Evolutionary conservation across 306 rosid genomes (phyloP), one percentile per base, ranked within the genome.

Genomic region (Cotoneaster glaucophyllus): DNA sequence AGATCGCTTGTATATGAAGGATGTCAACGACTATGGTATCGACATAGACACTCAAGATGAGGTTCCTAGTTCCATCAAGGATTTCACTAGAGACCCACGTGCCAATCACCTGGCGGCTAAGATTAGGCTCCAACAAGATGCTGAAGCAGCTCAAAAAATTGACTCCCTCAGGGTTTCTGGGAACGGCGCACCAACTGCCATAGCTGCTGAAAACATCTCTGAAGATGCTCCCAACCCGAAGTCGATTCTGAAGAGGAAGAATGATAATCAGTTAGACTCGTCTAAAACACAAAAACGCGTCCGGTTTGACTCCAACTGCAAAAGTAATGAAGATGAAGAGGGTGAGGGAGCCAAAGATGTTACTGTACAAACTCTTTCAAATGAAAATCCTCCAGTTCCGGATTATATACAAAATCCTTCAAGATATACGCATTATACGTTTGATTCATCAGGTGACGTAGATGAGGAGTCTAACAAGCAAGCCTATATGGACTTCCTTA

Each of bases 31-130:
- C 25, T 91, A 88, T 80, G 97, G 87, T 19, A 72, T 92, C 24
- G 95, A 84, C 28, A 84, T 92, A 3, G 88, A 84, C 61, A 85
- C 90, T 70, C 73, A 73, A 70, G 66, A 73, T 50, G 86, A 73
- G 77, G 84, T 90, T 77, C 98, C 93, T 11, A 61, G 64, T 75
- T 84, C 88, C 21, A 31, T 86, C 29, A 34, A 67, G 21, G 90
- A 80, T 71, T 81, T 88, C 63, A 84, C 39, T 48, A 82, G 90
- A 73, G 98, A 94, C 73, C 97, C 95, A 0, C 96, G 98, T 0
- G 98, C 98, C 0, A 94, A 92, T 82, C 98, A 88, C 75, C 25
- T 78, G 79, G 98, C 98, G 32, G 98, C 98, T 0, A 85, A 82
- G 79, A 65, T 87, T 71, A 85, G 91, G 87, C 84, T 93, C 67